These are phyloP conservation scores for Rossbeevera mucosa DNA, from an alignment of 768 basidiomycete genomes.

Conservation along the genomic window DNA sequence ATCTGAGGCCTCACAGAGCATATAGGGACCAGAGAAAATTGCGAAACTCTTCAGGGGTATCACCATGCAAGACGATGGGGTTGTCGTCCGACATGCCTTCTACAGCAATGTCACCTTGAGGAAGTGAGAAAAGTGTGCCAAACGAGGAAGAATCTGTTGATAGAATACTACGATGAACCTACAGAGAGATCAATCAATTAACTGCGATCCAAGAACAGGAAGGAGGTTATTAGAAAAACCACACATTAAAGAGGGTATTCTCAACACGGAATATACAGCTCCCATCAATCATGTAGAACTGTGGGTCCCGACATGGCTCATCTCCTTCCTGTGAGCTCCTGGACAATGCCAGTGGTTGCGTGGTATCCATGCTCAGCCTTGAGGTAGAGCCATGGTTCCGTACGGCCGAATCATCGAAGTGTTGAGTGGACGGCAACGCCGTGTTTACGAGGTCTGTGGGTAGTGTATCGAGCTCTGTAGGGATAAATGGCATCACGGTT, in stretches of 20 bases:
- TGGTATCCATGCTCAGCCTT: neutral
- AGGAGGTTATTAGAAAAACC: conserved; percentile 18
- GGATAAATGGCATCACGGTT: conserved; percentile 18
- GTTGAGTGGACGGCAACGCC: conserved; percentile 1
- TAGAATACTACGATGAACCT: conserved; percentile 59
- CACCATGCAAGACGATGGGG: conserved; percentile 60
- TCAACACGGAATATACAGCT: conserved; percentile 62
- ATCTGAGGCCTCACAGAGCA: conserved; percentile 49
- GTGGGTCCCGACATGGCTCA: conserved; percentile 37
- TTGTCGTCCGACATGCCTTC: conserved; percentile 64
- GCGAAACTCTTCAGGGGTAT: conserved; percentile 61
- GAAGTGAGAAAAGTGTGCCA: conserved; percentile 60
- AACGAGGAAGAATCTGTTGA: conserved; percentile 65
- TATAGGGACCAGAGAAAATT: conserved; percentile 77
- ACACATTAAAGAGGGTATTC: conserved; percentile 64
- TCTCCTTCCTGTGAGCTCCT: conserved; percentile 8
- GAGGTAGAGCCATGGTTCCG: conserved; percentile 12
- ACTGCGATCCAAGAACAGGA: neutral
- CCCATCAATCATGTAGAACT: conserved; percentile 64
- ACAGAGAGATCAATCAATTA: conserved; percentile 7
- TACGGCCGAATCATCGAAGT: conserved; percentile 5
- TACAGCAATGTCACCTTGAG: conserved; percentile 44
- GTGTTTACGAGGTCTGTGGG: neutral
- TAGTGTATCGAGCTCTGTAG: conserved; percentile 15
- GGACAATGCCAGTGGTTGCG: neutral